A percentile compares a stretch with the other conserved stretches of the same genome.
Conservation (phyloP, 176 grass and related monocot genomes). For the Oryza punctata region DNA sequence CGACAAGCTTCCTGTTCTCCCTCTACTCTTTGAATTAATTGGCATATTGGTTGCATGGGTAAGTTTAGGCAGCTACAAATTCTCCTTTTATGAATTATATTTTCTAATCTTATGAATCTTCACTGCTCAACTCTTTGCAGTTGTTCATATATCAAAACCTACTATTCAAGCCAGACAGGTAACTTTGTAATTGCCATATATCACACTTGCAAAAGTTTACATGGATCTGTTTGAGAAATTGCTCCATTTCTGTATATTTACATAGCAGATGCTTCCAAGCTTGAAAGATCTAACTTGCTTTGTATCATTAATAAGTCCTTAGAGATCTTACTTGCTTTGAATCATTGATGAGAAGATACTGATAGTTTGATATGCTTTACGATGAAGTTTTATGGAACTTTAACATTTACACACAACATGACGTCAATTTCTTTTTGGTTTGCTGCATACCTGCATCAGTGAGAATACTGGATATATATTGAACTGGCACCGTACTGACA, state of each 20-base stretch:
- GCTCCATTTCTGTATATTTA: background rate
- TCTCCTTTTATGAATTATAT: background rate
- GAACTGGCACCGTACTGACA: background rate
- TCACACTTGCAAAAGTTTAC: constrained; percentile 1
- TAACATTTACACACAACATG: background rate
- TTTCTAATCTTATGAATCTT: background rate
- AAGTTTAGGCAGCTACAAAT: constrained; percentile 17
- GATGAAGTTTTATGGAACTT: background rate
- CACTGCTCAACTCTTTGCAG: constrained; percentile 48
- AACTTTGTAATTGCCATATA: background rate
- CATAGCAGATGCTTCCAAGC: background rate
- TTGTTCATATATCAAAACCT: constrained; percentile 93
- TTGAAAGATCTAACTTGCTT: background rate
- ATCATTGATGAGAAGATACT: background rate
- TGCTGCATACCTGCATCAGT: background rate
- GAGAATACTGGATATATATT: background rate
- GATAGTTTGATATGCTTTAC: background rate
- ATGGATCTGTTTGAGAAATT: background rate
- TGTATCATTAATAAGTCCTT: background rate
- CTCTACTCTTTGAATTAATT: constrained; percentile 64
- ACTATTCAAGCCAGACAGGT: constrained; percentile 87
- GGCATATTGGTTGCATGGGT: constrained; percentile 86
- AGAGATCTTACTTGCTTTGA: background rate
- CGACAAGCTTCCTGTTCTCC: constrained; percentile 81
- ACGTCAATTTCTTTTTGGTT: background rate